A percentile compares a stretch with the other conserved stretches of the same genome.
Conservation (phyloP, 2,329 filamentous ascomycete genomes). For the Colletotrichum chrysophilum region DNA sequence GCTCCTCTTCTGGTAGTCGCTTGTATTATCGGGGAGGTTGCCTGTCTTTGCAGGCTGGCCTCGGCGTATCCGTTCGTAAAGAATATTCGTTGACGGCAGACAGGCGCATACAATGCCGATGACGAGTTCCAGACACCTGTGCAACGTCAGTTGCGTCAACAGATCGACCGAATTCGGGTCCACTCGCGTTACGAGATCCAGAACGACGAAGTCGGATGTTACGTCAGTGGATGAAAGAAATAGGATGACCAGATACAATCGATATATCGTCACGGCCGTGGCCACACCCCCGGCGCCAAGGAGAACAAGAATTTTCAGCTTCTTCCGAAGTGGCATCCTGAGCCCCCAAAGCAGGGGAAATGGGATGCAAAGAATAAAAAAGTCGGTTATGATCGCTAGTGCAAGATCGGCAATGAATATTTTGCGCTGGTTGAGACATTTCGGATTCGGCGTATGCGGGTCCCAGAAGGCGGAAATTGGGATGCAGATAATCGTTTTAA, state of each 20-base stretch:
- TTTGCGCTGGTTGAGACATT: slow-evolving; percentile 34
- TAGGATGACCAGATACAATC: slow-evolving; percentile 26
- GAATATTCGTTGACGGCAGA: slow-evolving; percentile 22
- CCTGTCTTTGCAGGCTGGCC: background rate
- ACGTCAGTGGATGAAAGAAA: slow-evolving; percentile 28
- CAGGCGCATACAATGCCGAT: slow-evolving; percentile 24
- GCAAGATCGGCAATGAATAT: slow-evolving; percentile 37
- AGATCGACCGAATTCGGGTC: background rate
- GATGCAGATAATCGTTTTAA: slow-evolving; percentile 30
- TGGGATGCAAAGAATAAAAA: slow-evolving; percentile 37
- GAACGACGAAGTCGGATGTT: slow-evolving; percentile 27
- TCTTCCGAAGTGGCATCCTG: slow-evolving; percentile 30
- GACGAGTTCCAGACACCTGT: slow-evolving; percentile 22
- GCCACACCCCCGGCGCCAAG: slow-evolving; percentile 34
- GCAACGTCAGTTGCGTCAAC: background rate
- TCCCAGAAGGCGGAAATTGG: slow-evolving; percentile 31
- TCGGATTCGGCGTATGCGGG: slow-evolving; percentile 12
- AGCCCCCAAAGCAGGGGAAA: slow-evolving; percentile 35
- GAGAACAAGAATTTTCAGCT: slow-evolving; percentile 35
- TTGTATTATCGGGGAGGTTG: background rate
- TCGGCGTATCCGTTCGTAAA: slow-evolving; percentile 8
- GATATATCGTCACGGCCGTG: slow-evolving; percentile 31
- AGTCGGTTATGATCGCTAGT: slow-evolving; percentile 36
- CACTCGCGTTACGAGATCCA: slow-evolving; percentile 19
- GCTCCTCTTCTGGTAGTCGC: background rate